A percentile compares a stretch with the other conserved stretches of the same genome.
Evolutionary conservation across 352 stramenopile genomes (phyloP).

Genomic region (Phytopythium kandeliae): DNA sequence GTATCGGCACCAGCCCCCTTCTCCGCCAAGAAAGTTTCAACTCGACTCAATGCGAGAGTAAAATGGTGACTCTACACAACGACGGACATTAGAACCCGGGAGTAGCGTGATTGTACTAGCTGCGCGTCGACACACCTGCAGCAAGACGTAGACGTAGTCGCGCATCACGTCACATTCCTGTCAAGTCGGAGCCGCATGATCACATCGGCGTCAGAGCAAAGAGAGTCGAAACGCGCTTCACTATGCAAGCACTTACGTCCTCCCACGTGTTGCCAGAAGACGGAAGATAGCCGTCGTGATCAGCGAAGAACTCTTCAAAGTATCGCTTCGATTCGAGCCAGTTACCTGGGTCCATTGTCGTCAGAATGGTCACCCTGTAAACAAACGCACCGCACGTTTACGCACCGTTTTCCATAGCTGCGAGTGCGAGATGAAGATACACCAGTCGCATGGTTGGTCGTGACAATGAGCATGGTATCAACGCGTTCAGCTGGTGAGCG

Average conservation of each 20-base stretch:
- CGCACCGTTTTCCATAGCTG: constrained; percentile 42
- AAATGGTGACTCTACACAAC: constrained; percentile 38
- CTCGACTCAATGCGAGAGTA: constrained; percentile 37
- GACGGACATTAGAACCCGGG: background rate
- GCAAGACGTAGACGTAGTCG: constrained; percentile 59
- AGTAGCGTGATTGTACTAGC: background rate
- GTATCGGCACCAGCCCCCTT: background rate
- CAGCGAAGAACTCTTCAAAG: constrained; percentile 26
- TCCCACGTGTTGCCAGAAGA: background rate
- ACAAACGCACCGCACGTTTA: too few relatives aligned
- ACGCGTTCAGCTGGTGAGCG: constrained; percentile 1
- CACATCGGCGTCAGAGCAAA: background rate
- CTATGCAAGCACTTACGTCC: background rate
- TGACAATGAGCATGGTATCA: constrained; percentile 17
- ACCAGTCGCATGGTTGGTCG: constrained; percentile 16
- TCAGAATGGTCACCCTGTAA: background rate
- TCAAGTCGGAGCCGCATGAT: background rate
- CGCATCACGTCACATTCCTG: constrained; percentile 9
- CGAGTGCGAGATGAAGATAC: constrained; percentile 24
- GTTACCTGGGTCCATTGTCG: constrained; percentile 11
- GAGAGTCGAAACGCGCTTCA: background rate
- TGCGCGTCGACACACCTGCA: constrained; percentile 26
- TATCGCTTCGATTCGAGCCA: constrained; percentile 33
- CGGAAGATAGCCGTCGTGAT: background rate
- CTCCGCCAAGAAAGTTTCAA: constrained; percentile 21